Evolutionary conservation across 352 stramenopile genomes (phyloP), one percentile per base, ranked within the genome.

Genomic region (Phytophthora niederhauseri): DNA sequence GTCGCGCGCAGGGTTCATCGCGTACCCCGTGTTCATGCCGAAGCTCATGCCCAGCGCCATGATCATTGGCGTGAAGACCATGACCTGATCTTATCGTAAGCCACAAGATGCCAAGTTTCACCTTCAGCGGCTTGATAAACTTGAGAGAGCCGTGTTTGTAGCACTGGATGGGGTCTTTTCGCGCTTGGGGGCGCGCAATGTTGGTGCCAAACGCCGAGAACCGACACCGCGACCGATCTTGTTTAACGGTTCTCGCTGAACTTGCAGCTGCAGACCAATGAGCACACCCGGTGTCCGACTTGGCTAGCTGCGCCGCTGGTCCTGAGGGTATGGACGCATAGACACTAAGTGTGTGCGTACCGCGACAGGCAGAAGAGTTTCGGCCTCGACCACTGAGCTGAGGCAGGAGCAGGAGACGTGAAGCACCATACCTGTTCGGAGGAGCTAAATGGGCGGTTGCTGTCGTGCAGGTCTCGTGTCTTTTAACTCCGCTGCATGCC

Each of bases 41-140:
- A 92, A 87, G 6, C 77, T 78, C 76, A 92, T 89, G 20, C 84
- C 80, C 6, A 92, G 64, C 0, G 73, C 81, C 61, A 83, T 78
- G 70, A 92, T 82, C 45, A 92, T 74, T 31, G 6, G 28, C 28
- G 7, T 31, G 5, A 31, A 31, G 28, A 31, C 28, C 7, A 9
- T 6, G 6, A 9, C 28, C 28, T 31, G 28, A 9, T 46, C 38
- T 46, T 46, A 46, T 12, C 28, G 28, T 31, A 7, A 31, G 6
- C 28, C 28, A 31, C 28, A 31, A 31, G 28, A 31, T 31, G 28
- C 6, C 28, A 31, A 31, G 3, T 31, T 31, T 31, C 28, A 31
- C 7, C 28, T 31, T 31, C 5, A 31, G 28, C 8, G 28, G 28
- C 28, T 31, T 31, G 28, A 31, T 6, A 31, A 7, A 9, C 28